Conservation (phyloP, 495 filamentous ascomycete genomes). For the Hypoxylon cercidicola region DNA sequence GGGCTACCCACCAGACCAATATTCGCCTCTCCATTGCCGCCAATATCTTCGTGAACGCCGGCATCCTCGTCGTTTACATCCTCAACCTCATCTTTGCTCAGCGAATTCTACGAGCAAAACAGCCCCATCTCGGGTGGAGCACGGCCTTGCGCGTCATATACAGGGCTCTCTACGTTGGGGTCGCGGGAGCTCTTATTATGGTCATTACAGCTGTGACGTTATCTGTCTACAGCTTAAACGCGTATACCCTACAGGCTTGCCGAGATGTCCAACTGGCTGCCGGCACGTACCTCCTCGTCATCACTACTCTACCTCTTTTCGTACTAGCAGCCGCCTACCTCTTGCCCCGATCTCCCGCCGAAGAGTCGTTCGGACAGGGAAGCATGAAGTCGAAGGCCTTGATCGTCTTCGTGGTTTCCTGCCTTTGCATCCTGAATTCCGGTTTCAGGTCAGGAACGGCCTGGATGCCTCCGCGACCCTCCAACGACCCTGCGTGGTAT, state of each 20-base stretch:
- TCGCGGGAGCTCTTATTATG: conserved; percentile 71
- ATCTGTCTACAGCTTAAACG: conserved; percentile 69
- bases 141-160: conserved; percentile 59
- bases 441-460: conserved; percentile 70
- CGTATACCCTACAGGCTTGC: conserved; percentile 58
- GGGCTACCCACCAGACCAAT: conserved; percentile 61
- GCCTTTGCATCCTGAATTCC: conserved; percentile 72
- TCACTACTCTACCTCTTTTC: conserved; percentile 78
- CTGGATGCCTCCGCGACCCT: conserved; percentile 63
- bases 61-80: conserved; percentile 79
- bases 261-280: conserved; percentile 74
- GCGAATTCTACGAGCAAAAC: conserved; percentile 77
- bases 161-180: conserved; percentile 66
- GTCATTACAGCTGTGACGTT: conserved; percentile 75
- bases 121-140: conserved; percentile 77
- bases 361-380: conserved; percentile 78
- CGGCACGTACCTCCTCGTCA: conserved; percentile 71
- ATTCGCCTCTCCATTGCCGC: conserved; percentile 75
- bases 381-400: conserved; percentile 68
- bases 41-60: conserved; percentile 79
- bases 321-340: conserved; percentile 64
- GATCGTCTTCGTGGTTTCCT: conserved; percentile 64
- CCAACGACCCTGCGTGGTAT: conserved; percentile 71
- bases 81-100: conserved; percentile 84
- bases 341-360: conserved; percentile 57